phyloP scores from a whole-genome alignment of 2,329 filamentous ascomycete species.

The Elsinoe fawcettii region DNA sequence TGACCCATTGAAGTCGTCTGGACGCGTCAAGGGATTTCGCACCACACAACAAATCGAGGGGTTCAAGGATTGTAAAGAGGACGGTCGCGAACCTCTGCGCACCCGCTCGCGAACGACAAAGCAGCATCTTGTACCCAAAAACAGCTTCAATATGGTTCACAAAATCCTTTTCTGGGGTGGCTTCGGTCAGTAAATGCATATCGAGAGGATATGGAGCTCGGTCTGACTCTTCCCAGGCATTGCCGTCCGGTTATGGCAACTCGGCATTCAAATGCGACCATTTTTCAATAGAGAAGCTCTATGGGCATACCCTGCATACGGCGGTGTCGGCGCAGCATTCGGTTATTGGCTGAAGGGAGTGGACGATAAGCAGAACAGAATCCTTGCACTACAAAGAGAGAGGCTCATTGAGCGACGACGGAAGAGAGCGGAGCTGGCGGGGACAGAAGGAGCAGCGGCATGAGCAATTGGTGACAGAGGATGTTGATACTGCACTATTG shows the following conservation, averaged over 20 bases:
- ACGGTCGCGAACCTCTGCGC: neutral
- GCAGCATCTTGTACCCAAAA: neutral
- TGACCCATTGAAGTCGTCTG: slow-evolving; percentile 7
- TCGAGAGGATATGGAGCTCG: neutral
- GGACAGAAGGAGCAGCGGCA: slow-evolving; percentile 26
- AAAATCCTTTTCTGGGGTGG: slow-evolving; percentile 74
- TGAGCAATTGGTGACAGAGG: neutral
- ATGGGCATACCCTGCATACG: slow-evolving; percentile 90
- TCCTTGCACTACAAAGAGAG: slow-evolving; percentile 71
- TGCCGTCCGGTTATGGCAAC: slow-evolving; percentile 87
- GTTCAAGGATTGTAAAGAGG: slow-evolving; percentile 13
- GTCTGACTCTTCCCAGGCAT: slow-evolving; percentile 54
- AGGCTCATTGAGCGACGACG: slow-evolving; percentile 81
- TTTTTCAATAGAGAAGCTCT: slow-evolving; percentile 78
- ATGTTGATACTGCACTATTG: no score
- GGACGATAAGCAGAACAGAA: slow-evolving; percentile 69
- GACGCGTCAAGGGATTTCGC: slow-evolving; percentile 5
- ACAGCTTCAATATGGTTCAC: slow-evolving; percentile 38
- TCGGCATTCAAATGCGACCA: slow-evolving; percentile 96
- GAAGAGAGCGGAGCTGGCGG: slow-evolving; percentile 62
- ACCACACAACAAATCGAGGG: neutral
- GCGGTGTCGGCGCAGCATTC: slow-evolving; percentile 76
- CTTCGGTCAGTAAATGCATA: slow-evolving; percentile 60
- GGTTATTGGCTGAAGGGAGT: slow-evolving; percentile 96
- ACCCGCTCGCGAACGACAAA: neutral